A percentile compares a stretch with the other conserved stretches of the same genome.
Conservation (phyloP, 371 early-diverging fungal genomes). For the Mortierella sp. region DNA sequence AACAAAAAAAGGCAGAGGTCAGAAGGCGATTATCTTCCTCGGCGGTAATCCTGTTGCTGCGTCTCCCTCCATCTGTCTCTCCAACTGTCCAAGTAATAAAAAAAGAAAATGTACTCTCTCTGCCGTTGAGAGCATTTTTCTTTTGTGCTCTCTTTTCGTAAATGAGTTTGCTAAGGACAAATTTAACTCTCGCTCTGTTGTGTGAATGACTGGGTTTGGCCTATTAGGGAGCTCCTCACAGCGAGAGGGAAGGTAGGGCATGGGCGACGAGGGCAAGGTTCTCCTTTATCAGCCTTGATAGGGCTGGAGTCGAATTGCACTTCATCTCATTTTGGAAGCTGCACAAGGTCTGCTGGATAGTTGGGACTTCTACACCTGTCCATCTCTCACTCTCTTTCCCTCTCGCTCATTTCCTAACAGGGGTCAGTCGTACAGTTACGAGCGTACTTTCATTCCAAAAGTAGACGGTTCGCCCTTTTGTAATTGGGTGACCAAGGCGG, state of each 20-base stretch:
- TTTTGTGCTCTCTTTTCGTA: background rate
- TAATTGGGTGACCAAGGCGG: too few relatives aligned
- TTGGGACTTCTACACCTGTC: too few relatives aligned
- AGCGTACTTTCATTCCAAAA: background rate
- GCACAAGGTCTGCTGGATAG: conserved; percentile 7
- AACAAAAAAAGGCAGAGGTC: too few relatives aligned
- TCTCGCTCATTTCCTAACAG: background rate
- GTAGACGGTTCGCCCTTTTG: background rate
- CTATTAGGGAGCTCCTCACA: too few relatives aligned
- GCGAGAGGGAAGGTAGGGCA: background rate
- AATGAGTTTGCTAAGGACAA: background rate
- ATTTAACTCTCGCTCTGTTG: background rate
- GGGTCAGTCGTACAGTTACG: too few relatives aligned
- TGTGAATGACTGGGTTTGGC: background rate
- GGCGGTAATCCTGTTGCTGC: background rate
- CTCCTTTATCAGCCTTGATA: too few relatives aligned
- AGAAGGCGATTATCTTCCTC: too few relatives aligned
- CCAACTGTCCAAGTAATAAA: background rate
- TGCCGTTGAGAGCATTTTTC: background rate
- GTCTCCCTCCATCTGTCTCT: background rate
- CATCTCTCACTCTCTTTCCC: too few relatives aligned
- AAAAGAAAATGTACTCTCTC: background rate
- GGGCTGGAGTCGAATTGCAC: background rate
- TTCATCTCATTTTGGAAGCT: background rate
- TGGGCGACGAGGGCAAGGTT: background rate